A percentile compares a stretch with the other conserved stretches of the same genome.
phyloP scores from a whole-genome alignment of 2,329 filamentous ascomycete genomes.

The Claviceps monticola region DNA sequence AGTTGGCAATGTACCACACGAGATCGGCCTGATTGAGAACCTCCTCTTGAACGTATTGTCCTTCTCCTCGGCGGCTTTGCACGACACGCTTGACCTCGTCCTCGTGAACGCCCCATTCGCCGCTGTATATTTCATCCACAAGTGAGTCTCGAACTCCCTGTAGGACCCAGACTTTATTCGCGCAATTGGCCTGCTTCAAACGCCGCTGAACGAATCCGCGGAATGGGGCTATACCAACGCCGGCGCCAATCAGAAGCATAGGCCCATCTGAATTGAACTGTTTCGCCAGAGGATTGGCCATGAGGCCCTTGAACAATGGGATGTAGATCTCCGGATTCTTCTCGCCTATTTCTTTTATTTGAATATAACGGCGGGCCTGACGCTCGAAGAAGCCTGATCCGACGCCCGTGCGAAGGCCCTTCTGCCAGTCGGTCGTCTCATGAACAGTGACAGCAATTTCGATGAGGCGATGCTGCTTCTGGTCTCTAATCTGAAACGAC shows the following conservation, averaged over 20 bases:
- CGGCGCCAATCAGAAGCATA: constrained; percentile 94
- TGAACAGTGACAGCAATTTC: constrained; percentile 97
- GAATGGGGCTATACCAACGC: constrained; percentile 94
- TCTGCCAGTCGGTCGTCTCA: constrained; percentile 67
- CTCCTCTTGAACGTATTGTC: constrained; percentile 92
- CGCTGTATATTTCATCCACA: constrained; percentile 90
- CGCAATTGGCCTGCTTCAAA: constrained; percentile 86
- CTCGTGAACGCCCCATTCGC: constrained; percentile 91
- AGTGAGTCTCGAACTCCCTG: constrained; percentile 90
- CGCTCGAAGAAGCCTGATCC: constrained; percentile 90
- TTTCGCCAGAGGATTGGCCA: constrained; percentile 88
- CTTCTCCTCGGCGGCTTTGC: constrained; percentile 61
- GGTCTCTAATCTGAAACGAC: constrained; percentile 51
- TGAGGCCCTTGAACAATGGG: constrained; percentile 96
- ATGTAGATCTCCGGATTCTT: constrained; percentile 52
- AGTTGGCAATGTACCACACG: constrained; percentile 97
- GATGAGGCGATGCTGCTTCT: constrained; percentile 63
- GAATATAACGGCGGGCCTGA: constrained; percentile 59
- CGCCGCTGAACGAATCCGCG: constrained; percentile 92
- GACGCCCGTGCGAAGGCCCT: constrained; percentile 62
- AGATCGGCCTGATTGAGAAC: constrained; percentile 81
- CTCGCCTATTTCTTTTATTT: constrained; percentile 48
- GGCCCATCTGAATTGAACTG: constrained; percentile 89
- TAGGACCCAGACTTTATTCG: constrained; percentile 95
- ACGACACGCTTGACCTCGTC: constrained; percentile 73